phyloP scores from a whole-genome alignment of 1,284 basidiomycete species.

The Ustilago esculenta region DNA sequence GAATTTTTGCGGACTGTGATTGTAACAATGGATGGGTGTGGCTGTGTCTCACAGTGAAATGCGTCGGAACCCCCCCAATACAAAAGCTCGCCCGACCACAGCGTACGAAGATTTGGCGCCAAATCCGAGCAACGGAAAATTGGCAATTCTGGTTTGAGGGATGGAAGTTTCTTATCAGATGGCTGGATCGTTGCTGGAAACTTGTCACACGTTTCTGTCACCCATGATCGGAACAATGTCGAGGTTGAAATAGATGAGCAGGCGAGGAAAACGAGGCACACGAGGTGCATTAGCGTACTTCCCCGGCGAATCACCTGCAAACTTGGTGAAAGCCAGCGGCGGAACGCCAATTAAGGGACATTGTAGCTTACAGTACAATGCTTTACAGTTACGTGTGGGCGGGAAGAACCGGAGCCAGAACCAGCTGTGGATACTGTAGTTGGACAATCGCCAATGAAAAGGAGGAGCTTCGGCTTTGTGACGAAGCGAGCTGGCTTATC shows the following conservation, averaged over 20 bases:
- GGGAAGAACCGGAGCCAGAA: neutral
- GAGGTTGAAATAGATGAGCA: neutral
- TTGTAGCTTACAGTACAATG: too few species aligned
- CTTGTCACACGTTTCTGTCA: too few species aligned
- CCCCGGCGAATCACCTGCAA: neutral
- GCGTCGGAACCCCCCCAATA: neutral
- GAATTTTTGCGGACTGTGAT: too few species aligned
- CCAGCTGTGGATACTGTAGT: neutral
- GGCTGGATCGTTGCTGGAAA: too few species aligned
- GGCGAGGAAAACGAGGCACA: neutral
- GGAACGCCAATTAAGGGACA: neutral
- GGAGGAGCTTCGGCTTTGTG: too few species aligned
- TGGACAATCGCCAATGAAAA: too few species aligned
- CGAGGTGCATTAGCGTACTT: slow-evolving; percentile 5
- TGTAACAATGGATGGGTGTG: too few species aligned
- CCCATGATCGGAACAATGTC: neutral
- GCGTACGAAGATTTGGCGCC: too few species aligned
- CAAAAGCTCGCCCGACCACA: too few species aligned
- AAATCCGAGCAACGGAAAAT: too few species aligned
- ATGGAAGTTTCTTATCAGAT: neutral
- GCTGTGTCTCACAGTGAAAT: neutral
- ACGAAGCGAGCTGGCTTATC: slow-evolving; percentile 10
- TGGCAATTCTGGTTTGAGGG: too few species aligned
- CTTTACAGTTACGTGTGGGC: too few species aligned
- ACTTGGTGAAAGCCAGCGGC: neutral